Conservation (phyloP, 2,329 filamentous ascomycete genomes). For the Graphiopsis chlorocephala region DNA sequence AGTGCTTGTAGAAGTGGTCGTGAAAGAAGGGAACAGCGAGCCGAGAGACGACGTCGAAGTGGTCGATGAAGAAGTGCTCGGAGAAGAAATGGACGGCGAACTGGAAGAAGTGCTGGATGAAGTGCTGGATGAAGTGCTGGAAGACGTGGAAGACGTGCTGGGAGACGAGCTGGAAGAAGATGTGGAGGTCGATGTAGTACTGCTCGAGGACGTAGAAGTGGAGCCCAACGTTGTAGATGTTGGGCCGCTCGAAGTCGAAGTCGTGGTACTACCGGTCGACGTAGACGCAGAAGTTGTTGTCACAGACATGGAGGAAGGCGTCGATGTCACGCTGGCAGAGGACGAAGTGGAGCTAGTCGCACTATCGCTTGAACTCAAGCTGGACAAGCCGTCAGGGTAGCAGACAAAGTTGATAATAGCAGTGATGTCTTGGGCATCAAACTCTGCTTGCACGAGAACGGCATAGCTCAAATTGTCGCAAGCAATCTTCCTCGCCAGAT, state of each 20-base stretch:
- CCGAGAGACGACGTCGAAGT: not conserved
- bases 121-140: not conserved
- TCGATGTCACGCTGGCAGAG: not conserved
- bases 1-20: not conserved
- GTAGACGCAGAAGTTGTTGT: not conserved
- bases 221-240: not conserved
- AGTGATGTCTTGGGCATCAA: not conserved
- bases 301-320: not conserved
- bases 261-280: not conserved
- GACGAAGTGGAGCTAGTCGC: not conserved
- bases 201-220: not conserved
- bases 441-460: conserved; percentile 1
- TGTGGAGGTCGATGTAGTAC: not conserved
- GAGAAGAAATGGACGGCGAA: not conserved
- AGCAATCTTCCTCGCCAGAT: not conserved
- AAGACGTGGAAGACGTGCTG: not conserved
- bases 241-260: not conserved
- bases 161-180: not conserved
- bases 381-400: not conserved
- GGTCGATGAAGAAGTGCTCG: not conserved
- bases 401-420: conserved; percentile 3
- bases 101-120: not conserved
- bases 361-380: not conserved
- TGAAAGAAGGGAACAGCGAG: not conserved
- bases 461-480: conserved; percentile 8